Base-by-base conservation (phyloP, 495 filamentous ascomycete species). In the Bathelium albidoporum region DNA sequence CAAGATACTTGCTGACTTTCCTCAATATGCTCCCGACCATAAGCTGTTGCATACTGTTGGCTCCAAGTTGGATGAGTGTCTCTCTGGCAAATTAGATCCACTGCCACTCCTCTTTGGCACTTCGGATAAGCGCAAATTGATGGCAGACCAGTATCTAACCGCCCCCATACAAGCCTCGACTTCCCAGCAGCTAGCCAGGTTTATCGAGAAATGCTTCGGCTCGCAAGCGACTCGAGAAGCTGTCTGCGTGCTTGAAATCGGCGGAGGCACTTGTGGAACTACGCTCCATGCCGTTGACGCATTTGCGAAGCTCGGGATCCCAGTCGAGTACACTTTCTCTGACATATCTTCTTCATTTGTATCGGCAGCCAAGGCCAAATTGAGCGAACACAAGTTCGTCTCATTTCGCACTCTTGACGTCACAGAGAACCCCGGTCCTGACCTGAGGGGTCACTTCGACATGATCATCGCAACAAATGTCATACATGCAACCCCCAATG, bases 251-350 rank as follows among this genome's bases (percentile, higher is more conserved):
- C 60, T 62, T 18, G 60, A 62, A 44, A 24, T 62, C n/a, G 60
- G 39, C 32, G 60, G 41, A 18, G 39, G 60, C 5, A 62, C 60
- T 2, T 39, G 60, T 12, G 60, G 60, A 9, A 62, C 60, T 5
- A 62, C 60, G 5, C 24, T 16, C 11, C 22, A 49, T 20, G 22
- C 22, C 7, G n/a, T 49, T n/a, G 22, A 49, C n/a, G 11, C 12
- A 10, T 20, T 49, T 4, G 22, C 4, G n/a, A 9, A 62, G 26
- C 20, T 7, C 59, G 24, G 53, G 34, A 39, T 28, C 44, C 11
- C 7, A 10, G 12, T 49, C 44, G 73, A 80, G 45, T 85, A 83
- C 44, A 82, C 77, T 0, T 79, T 82, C 64, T 80, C 77, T 0
- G 80, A 82, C 49, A 58, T 81, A 3, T 75, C 74, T 0, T 52